Base-by-base conservation (phyloP, 441 rosid species). In the Populus hybrid region DNA sequence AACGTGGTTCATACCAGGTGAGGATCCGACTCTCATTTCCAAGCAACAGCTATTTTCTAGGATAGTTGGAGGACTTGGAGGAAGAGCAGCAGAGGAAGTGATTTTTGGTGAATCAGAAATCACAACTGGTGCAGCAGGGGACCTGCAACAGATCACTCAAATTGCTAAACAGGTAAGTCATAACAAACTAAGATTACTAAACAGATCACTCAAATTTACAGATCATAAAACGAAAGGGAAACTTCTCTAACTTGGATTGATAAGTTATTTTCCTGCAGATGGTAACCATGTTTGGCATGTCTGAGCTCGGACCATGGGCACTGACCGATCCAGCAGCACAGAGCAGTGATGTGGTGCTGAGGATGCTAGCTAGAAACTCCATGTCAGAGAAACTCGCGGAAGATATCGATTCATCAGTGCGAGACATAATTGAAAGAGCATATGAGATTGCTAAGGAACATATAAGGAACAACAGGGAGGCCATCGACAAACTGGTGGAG, bases 271-370 rank as follows among this genome's bases (percentile, higher is more conserved):
- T 65, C 46, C 64, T 79, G 57, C 85, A 90, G 93, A 91, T 90
- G 94, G 97, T 93, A 67, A 93, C 92, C 8, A 90, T 75, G 87
- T 90, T 82, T 77, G 94, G 97, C 38, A 91, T 91, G 96, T 92
- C 94, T 1, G 91, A 89, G 67, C 86, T 90, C 11, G 96, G 98
- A 26, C 96, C 93, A 0, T 88, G 93, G 98, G 72, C 89, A 5
- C 66, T 90, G 80, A 90, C 77, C 0, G 91, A 93, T 46, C 94
- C 93, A 16, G 74, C 90, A 63, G 84, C 42, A 10, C 91, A 85
- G 38, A 86, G 90, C 70, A 82, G 89, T 46, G 93, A 92, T 67
- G 83, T 88, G 2, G 91, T 93, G n/a, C 71, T 92, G 53, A 86
- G 94, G 76, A 90, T 90, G 94, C 77, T 93, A 0, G 90, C 93